phyloP scores from a whole-genome alignment of 176 grass and related monocot species.

The Oryza meridionalis region DNA sequence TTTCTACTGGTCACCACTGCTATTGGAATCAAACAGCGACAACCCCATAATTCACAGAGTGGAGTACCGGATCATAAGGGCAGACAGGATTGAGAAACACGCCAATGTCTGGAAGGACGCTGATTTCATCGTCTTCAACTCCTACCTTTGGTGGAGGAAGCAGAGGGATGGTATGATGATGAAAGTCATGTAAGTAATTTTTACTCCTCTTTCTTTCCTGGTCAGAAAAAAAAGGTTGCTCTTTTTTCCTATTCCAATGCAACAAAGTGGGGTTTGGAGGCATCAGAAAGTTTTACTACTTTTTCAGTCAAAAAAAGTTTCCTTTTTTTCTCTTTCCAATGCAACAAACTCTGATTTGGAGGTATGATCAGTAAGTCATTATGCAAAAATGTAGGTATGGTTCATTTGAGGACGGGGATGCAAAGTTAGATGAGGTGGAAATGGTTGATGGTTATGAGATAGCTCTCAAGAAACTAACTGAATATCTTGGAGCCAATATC shows the following conservation, averaged over 20 bases:
- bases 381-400: conserved; percentile 50
- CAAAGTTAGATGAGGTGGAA: conserved; percentile 65
- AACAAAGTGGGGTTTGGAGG: no score
- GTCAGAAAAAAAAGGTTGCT: not conserved
- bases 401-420: conserved; percentile 66
- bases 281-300: no score
- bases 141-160: conserved; percentile 98
- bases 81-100: conserved; percentile 67
- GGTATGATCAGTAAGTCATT: not conserved
- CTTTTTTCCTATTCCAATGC: not conserved
- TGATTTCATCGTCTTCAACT: conserved; percentile 87
- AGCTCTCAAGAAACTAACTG: conserved; percentile 65
- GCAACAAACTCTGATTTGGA: not conserved
- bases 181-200: conserved; percentile 75
- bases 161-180: conserved; percentile 72
- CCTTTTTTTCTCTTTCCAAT: not conserved
- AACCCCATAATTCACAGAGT: conserved; percentile 76
- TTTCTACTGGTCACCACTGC: conserved; percentile 92
- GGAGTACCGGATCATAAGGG: conserved; percentile 73
- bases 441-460: conserved; percentile 73
- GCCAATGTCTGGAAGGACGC: conserved; percentile 69
- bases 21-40: conserved; percentile 88
- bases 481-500: conserved; percentile 60
- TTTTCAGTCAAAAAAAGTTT: no score
- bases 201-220: not conserved